Evolutionary conservation across 345 rosid species (phyloP).

Genomic region (Pistacia integerrima): DNA sequence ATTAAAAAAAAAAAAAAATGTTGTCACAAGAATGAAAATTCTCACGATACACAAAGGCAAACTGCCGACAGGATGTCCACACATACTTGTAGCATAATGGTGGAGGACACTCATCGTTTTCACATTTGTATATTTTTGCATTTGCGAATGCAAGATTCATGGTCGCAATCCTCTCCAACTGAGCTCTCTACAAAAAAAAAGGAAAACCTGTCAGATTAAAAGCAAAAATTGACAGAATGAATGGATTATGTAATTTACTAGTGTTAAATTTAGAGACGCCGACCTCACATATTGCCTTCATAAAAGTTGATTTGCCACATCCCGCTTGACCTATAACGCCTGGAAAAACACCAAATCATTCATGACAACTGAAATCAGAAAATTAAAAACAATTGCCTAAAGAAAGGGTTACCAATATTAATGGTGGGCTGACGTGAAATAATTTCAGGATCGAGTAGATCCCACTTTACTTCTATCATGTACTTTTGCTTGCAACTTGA

Average conservation of each 20-base stretch:
- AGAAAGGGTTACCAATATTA: too few species aligned
- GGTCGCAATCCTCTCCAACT: constrained; percentile 92
- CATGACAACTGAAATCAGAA: too few species aligned
- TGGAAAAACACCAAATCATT: constrained; percentile 14
- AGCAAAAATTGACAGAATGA: too few species aligned
- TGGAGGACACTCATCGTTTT: constrained; percentile 87
- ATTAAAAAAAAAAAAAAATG: too few species aligned
- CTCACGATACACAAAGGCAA: background rate
- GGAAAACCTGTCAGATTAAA: too few species aligned
- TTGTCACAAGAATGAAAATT: background rate
- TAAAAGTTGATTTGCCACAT: constrained; percentile 93
- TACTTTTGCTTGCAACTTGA: too few species aligned
- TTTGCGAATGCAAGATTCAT: constrained; percentile 98
- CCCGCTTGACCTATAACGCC: constrained; percentile 99
- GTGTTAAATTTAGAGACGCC: constrained; percentile 49
- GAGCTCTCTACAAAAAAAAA: background rate
- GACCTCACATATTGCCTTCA: constrained; percentile 93
- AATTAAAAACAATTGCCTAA: too few species aligned
- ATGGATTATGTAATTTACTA: too few species aligned
- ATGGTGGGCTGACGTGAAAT: too few species aligned
- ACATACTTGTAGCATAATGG: constrained; percentile 93
- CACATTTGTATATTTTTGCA: constrained; percentile 96
- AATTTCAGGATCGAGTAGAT: too few species aligned
- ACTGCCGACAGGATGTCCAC: background rate
- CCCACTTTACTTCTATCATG: too few species aligned